phyloP scores from a whole-genome alignment of 306 rosid genomes.

The Vicia faba region DNA sequence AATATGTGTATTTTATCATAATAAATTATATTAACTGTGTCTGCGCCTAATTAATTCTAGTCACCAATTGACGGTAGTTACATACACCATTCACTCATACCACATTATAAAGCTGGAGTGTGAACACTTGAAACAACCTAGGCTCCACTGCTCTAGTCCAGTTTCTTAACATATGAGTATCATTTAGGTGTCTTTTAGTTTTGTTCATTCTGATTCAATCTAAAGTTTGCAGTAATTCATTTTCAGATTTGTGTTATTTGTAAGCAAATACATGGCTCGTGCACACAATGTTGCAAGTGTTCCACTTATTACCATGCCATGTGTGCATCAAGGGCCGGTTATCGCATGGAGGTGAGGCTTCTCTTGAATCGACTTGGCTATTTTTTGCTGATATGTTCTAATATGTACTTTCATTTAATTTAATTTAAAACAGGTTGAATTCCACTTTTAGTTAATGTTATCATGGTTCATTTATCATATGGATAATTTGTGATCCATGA shows the following conservation, averaged over 20 bases:
- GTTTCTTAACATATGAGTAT: conserved; percentile 17
- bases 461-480: conserved; percentile 14
- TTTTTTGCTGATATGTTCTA: conserved; percentile 6
- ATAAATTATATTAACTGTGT: background rate
- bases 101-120: conserved; percentile 12
- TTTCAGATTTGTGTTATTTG: conserved; percentile 92
- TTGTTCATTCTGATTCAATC: conserved; percentile 31
- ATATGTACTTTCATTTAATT: conserved; percentile 14
- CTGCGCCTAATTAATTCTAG: background rate
- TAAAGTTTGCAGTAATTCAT: conserved; percentile 30
- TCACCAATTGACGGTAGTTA: conserved; percentile 2
- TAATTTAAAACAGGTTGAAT: conserved; percentile 16
- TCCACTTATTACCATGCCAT: conserved; percentile 92
- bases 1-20: conserved; percentile 23
- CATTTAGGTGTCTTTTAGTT: conserved; percentile 17
- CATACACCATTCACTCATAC: conserved; percentile 3
- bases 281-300: conserved; percentile 92
- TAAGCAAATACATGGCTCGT: conserved; percentile 89
- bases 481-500: conserved; percentile 28
- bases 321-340: conserved; percentile 98
- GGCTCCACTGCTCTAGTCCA: conserved; percentile 16
- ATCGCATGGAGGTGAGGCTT: conserved; percentile 81
- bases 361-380: background rate
- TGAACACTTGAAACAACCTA: conserved; percentile 11
- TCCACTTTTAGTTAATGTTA: background rate